Evolutionary conservation across 257 asterid species (phyloP), one percentile per base, ranked within the genome.

Genomic region (Nemophila menziesii): DNA sequence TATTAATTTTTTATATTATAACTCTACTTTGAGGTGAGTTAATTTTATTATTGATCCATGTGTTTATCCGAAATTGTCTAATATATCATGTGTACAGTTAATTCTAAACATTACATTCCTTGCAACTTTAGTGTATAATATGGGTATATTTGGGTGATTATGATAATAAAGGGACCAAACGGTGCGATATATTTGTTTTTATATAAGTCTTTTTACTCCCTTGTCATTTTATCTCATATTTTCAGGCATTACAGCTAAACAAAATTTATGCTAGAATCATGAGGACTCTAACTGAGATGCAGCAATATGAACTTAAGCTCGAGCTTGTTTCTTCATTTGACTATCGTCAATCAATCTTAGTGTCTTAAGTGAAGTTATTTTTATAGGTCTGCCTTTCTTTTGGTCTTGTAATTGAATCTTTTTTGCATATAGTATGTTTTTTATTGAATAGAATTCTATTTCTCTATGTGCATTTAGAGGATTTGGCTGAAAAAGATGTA

Each of bases 401-500:
- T n/a, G n/a, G n/a, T n/a, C n/a, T n/a, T n/a, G n/a, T n/a, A n/a
- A n/a, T n/a, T n/a, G 24, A 17, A 8, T 33, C 34, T 21, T 16
- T 23, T 43, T 23, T 44, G 16, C 27, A n/a, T 48, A n/a, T n/a
- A n/a, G n/a, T 37, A 33, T 46, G 15, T 48, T 50, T 14, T 39
- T 62, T 54, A n/a, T n/a, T 52, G 39, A 46, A 18, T 55, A 44
- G 22, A 16, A 52, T 67, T 49, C 39, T 44, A 48, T 49, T 68
- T 64, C 63, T 22, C 63, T n/a, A 90, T 95, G 75, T 86, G 11
- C 71, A 64, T 50, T 57, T 90, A 71, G 93, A 89, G 73, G 87
- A 76, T 70, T 62, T 76, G 66, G 93, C 96, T 4, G 94, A 81
- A 68, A 90, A 77, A 77, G 96, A 85, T 67, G 99, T 96, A 33